These are phyloP conservation scores for Lactuca saligna DNA, from an alignment of 129 eudicot genomes.

Conservation along the genomic window DNA sequence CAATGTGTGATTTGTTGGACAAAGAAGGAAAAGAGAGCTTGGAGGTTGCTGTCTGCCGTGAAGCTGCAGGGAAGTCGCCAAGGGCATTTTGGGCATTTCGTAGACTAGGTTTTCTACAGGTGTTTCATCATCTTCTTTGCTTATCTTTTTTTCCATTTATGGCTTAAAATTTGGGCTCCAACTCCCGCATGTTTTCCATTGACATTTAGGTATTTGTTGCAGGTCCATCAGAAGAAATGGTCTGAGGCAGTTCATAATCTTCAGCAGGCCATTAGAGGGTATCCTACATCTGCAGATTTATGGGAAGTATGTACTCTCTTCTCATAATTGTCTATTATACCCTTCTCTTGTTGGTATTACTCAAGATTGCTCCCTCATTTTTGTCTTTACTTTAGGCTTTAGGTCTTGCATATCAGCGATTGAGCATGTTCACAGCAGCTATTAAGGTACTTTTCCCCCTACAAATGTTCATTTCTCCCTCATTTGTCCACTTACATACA, in stretches of 20 bases:
- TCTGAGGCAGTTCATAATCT: slow-evolving; percentile 87
- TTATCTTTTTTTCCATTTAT: neutral
- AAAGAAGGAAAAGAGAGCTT: slow-evolving; percentile 82
- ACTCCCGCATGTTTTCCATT: neutral
- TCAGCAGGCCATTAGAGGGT: slow-evolving; percentile 97
- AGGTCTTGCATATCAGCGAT: slow-evolving; percentile 90
- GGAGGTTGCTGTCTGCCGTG: slow-evolving; percentile 74
- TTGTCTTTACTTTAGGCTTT: slow-evolving; percentile 54
- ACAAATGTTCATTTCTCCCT: slow-evolving; percentile 10
- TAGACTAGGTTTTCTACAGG: slow-evolving; percentile 89
- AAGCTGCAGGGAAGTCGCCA: slow-evolving; percentile 85
- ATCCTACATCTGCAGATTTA: slow-evolving; percentile 87
- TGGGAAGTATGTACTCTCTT: slow-evolving; percentile 73
- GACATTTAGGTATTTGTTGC: slow-evolving; percentile 19
- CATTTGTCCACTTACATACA: slow-evolving; percentile 18
- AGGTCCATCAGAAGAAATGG: slow-evolving; percentile 87
- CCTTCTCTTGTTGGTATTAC: slow-evolving; percentile 9
- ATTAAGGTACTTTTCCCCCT: slow-evolving; percentile 59
- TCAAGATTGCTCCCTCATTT: slow-evolving; percentile 18
- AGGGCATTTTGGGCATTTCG: slow-evolving; percentile 98
- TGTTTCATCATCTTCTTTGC: slow-evolving; percentile 15
- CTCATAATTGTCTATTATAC: slow-evolving; percentile 9
- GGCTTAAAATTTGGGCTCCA: neutral
- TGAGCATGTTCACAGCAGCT: slow-evolving; percentile 98
- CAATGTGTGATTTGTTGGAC: slow-evolving; percentile 85